Evolutionary conservation across 805 yeast species (phyloP).

Genomic region (Starmerella davenportii): DNA sequence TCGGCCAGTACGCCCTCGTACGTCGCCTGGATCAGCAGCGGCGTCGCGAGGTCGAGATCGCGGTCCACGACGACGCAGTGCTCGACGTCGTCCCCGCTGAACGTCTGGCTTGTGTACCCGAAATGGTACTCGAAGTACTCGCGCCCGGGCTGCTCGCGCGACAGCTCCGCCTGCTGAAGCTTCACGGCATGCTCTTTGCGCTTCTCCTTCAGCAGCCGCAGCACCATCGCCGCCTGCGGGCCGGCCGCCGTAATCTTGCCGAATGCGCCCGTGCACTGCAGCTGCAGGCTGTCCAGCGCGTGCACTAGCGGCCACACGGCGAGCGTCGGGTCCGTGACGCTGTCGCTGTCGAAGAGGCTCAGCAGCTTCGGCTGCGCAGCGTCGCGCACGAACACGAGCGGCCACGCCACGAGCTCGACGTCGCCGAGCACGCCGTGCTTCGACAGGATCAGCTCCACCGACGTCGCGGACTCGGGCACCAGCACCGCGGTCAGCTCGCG

Average conservation of each 20-base stretch:
- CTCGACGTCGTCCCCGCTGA: slow-evolving; percentile 23
- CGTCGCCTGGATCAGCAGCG: slow-evolving; percentile 56
- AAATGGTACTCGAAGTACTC: slow-evolving; percentile 17
- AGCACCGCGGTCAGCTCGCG: slow-evolving; percentile 2
- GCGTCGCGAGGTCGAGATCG: slow-evolving; percentile 52
- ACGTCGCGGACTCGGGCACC: slow-evolving; percentile 8
- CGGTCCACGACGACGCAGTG: slow-evolving; percentile 71
- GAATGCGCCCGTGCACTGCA: slow-evolving; percentile 24
- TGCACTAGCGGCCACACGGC: slow-evolving; percentile 26
- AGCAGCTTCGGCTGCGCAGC: slow-evolving; percentile 4
- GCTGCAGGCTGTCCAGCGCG: slow-evolving; percentile 31
- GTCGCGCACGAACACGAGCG: slow-evolving; percentile 8
- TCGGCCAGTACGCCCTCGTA: slow-evolving; percentile 75
- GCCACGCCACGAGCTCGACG: slow-evolving; percentile 28
- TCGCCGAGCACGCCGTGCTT: slow-evolving; percentile 28
- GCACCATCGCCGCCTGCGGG: slow-evolving; percentile 31
- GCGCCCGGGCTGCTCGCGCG: background rate
- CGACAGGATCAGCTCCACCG: slow-evolving; percentile 18
- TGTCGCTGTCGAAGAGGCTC: slow-evolving; percentile 1
- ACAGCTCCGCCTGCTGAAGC: slow-evolving; percentile 1
- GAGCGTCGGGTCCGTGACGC: slow-evolving; percentile 1
- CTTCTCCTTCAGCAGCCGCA: slow-evolving; percentile 18
- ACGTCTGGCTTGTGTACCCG: slow-evolving; percentile 17
- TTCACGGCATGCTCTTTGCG: slow-evolving; percentile 9
- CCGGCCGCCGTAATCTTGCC: slow-evolving; percentile 49